Conservation (phyloP, 2,329 filamentous ascomycete genomes). For the Fusarium sp. region DNA sequence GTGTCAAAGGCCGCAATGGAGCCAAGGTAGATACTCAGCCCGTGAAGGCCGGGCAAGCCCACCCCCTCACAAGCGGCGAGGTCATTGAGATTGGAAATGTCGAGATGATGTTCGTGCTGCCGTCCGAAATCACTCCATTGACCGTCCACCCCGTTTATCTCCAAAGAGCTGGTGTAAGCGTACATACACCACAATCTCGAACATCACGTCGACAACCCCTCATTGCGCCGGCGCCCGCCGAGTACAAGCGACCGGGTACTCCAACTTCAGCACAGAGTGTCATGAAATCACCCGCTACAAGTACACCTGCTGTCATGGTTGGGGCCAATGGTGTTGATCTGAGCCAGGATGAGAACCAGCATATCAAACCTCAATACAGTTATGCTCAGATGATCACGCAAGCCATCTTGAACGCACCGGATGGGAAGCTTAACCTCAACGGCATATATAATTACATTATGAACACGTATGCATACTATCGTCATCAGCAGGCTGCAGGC, state of each 20-base stretch:
- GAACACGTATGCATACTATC: conserved; percentile 92
- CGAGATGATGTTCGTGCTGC: conserved; percentile 99
- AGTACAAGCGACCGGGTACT: conserved; percentile 71
- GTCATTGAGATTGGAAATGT: conserved; percentile 92
- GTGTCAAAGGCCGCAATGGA: conserved; percentile 92
- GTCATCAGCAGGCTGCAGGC: conserved; percentile 79
- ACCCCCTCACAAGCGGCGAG: conserved; percentile 82
- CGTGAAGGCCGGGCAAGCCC: conserved; percentile 75
- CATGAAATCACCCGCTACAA: conserved; percentile 51
- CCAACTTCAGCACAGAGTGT: conserved; percentile 62
- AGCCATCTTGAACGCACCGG: conserved; percentile 87
- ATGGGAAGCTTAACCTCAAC: conserved; percentile 89
- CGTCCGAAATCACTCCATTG: conserved; percentile 75
- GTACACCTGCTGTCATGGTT: conserved; percentile 55
- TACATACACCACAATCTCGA: conserved; percentile 48
- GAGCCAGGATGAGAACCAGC: conserved; percentile 84
- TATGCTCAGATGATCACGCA: conserved; percentile 98
- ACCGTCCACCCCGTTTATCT: conserved; percentile 77
- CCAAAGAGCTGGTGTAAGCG: conserved; percentile 71
- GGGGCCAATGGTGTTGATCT: conserved; percentile 74
- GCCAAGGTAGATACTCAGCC: conserved; percentile 82
- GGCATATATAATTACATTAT: conserved; percentile 97
- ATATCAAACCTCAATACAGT: conserved; percentile 95
- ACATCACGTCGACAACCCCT: conserved; percentile 58
- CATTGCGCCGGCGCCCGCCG: conserved; percentile 70